These are phyloP conservation scores for Dictyostelium purpureum DNA, from an alignment of 78 protist genomes.

Conservation along the genomic window DNA sequence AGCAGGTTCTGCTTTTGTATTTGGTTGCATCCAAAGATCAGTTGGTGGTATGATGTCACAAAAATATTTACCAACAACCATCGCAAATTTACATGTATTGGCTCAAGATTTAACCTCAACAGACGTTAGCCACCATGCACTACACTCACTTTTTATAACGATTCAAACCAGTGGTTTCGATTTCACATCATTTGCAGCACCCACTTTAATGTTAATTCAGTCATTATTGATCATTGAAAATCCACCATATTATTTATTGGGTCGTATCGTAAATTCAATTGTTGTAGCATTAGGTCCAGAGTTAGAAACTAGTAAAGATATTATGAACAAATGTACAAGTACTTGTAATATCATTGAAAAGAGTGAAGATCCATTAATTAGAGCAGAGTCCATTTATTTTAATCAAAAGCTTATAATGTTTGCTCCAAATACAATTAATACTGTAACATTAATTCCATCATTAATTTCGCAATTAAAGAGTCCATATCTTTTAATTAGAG, in stretches of 20 bases:
- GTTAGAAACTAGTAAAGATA: constrained; percentile 6
- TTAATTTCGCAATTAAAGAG: constrained; percentile 34
- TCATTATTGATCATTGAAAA: constrained; percentile 18
- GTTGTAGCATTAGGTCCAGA: constrained; percentile 75
- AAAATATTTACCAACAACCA: constrained; percentile 47
- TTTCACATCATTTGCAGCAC: constrained; percentile 61
- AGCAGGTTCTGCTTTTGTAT: constrained; percentile 48
- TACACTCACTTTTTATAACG: constrained; percentile 45
- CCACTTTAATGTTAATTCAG: constrained; percentile 48
- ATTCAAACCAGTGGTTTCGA: constrained; percentile 52
- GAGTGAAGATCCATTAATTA: background rate
- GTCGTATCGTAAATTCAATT: constrained; percentile 67
- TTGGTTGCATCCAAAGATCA: constrained; percentile 62
- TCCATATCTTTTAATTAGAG: constrained; percentile 49
- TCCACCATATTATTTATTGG: constrained; percentile 66
- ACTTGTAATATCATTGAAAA: constrained; percentile 50
- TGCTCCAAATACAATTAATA: constrained; percentile 53
- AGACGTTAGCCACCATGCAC: constrained; percentile 41
- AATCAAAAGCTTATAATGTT: constrained; percentile 63
- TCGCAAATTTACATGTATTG: constrained; percentile 57
- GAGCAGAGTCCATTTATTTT: constrained; percentile 55
- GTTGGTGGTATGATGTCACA: constrained; percentile 80
- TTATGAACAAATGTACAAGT: constrained; percentile 8
- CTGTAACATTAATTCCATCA: background rate
- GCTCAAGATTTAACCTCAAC: constrained; percentile 44